Percentiles rank a stretch among this genome's conserved stretches.
phyloP scores from a whole-genome alignment of 495 filamentous ascomycete genomes.

The Daldinia childiae region DNA sequence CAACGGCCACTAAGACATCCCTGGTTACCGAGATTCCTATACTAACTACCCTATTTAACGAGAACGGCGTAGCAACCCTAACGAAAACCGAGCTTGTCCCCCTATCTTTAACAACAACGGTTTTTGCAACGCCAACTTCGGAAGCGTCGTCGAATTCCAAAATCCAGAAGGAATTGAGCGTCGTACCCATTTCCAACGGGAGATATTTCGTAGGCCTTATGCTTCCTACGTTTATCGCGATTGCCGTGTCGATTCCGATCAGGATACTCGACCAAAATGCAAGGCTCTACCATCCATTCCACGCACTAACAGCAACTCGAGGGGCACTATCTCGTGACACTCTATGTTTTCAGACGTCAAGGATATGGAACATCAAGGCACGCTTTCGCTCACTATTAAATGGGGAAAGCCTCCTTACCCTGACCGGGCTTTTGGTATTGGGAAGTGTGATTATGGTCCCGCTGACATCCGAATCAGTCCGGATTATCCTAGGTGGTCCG shows the following conservation, averaged over 20 bases:
- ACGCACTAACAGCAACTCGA: slow-evolving; percentile 36
- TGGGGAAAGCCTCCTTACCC: slow-evolving; percentile 34
- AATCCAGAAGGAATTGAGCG: slow-evolving; percentile 14
- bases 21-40: slow-evolving; percentile 16
- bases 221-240: slow-evolving; percentile 48
- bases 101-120: slow-evolving; percentile 20
- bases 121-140: slow-evolving; percentile 24
- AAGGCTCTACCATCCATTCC: slow-evolving; percentile 50
- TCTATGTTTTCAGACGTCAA: slow-evolving; percentile 40
- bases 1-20: slow-evolving; percentile 33
- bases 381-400: slow-evolving; percentile 30
- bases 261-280: slow-evolving; percentile 45
- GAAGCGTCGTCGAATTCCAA: slow-evolving; percentile 9
- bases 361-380: slow-evolving; percentile 22
- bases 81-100: slow-evolving; percentile 37
- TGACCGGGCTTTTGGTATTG: slow-evolving; percentile 41
- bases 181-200: slow-evolving; percentile 32
- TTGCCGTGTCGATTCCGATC: slow-evolving; percentile 42
- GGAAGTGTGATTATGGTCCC: slow-evolving; percentile 38
- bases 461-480: slow-evolving; percentile 39
- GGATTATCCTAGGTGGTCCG: slow-evolving; percentile 36
- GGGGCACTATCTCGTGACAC: slow-evolving; percentile 42
- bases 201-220: slow-evolving; percentile 48
- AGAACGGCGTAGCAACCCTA: slow-evolving; percentile 19
- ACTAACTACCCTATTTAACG: slow-evolving; percentile 30